Conservation (phyloP, 768 basidiomycete genomes). For the Tylopilus sp. region DNA sequence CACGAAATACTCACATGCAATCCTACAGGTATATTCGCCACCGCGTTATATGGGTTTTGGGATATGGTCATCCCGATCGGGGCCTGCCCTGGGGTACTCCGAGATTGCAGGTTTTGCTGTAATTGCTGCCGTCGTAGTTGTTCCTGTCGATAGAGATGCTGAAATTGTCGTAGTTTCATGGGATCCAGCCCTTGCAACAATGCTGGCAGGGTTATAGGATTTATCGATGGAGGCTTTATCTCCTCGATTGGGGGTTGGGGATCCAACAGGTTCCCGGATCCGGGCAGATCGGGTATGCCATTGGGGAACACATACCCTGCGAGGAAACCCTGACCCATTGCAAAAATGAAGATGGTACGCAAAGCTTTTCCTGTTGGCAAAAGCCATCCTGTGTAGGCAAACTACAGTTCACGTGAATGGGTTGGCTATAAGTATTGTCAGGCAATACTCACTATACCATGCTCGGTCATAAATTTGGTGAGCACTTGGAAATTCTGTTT, state of each 20-base stretch:
- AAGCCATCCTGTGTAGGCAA: slow-evolving; percentile 49
- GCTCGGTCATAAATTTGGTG: slow-evolving; percentile 38
- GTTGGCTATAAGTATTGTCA: background rate
- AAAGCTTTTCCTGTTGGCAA: slow-evolving; percentile 40
- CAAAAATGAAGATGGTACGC: slow-evolving; percentile 48
- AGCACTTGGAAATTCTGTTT: slow-evolving; percentile 42
- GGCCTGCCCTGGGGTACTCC: slow-evolving; percentile 10
- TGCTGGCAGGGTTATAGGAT: slow-evolving; percentile 7
- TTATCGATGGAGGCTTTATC: slow-evolving; percentile 1
- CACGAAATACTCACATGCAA: slow-evolving; percentile 14
- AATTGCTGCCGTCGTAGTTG: slow-evolving; percentile 26
- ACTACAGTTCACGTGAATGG: slow-evolving; percentile 33
- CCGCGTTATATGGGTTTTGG: slow-evolving; percentile 3
- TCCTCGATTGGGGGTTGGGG: slow-evolving; percentile 2
- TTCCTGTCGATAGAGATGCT: too few relatives aligned
- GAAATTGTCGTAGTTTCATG: too few relatives aligned
- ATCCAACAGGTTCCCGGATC: slow-evolving; percentile 17
- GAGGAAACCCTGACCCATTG: slow-evolving; percentile 30
- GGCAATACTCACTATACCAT: slow-evolving; percentile 42
- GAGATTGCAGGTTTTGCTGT: slow-evolving; percentile 20
- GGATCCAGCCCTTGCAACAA: slow-evolving; percentile 23
- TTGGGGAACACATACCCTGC: slow-evolving; percentile 50
- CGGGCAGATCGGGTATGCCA: slow-evolving; percentile 45
- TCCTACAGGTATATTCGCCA: slow-evolving; percentile 14
- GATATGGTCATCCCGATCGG: slow-evolving; percentile 12